Evolutionary conservation across 2,329 filamentous ascomycete species (phyloP).

Genomic region (Ophiostoma pallidulum): DNA sequence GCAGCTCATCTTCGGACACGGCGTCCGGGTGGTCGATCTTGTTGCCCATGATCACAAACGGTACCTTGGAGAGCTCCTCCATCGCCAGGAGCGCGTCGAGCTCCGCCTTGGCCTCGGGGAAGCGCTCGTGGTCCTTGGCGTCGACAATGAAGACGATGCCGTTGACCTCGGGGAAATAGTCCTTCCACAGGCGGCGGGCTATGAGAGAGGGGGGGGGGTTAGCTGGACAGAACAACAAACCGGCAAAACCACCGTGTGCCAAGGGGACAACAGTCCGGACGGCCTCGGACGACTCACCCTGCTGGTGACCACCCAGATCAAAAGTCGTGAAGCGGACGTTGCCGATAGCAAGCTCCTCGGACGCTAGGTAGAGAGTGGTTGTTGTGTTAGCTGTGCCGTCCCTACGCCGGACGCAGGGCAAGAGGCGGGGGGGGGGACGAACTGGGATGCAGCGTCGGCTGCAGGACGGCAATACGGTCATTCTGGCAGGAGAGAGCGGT

Average conservation of each 20-base stretch:
- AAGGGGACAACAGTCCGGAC: too few species aligned
- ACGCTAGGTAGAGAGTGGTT: too few species aligned
- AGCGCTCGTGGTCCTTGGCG: constrained; percentile 92
- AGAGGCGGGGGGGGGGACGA: constrained; percentile 28
- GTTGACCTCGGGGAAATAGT: constrained; percentile 93
- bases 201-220: background rate
- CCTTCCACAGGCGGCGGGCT: constrained; percentile 91
- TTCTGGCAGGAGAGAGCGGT: constrained; percentile 46
- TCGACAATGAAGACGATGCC: constrained; percentile 98
- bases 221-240: too few species aligned
- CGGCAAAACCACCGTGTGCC: too few species aligned
- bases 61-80: constrained; percentile 93
- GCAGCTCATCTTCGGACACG: constrained; percentile 88
- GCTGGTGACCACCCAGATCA: constrained; percentile 86
- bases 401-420: background rate
- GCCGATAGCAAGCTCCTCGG: constrained; percentile 85
- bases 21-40: constrained; percentile 99
- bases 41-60: constrained; percentile 93
- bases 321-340: constrained; percentile 94
- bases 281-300: constrained; percentile 45
- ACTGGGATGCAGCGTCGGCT: constrained; percentile 89
- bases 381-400: background rate
- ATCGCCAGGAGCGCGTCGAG: constrained; percentile 90
- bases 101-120: constrained; percentile 90
- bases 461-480: constrained; percentile 82